These are phyloP conservation scores for Lactifluus piperatus DNA, from an alignment of 768 basidiomycete genomes.

Conservation along the genomic window DNA sequence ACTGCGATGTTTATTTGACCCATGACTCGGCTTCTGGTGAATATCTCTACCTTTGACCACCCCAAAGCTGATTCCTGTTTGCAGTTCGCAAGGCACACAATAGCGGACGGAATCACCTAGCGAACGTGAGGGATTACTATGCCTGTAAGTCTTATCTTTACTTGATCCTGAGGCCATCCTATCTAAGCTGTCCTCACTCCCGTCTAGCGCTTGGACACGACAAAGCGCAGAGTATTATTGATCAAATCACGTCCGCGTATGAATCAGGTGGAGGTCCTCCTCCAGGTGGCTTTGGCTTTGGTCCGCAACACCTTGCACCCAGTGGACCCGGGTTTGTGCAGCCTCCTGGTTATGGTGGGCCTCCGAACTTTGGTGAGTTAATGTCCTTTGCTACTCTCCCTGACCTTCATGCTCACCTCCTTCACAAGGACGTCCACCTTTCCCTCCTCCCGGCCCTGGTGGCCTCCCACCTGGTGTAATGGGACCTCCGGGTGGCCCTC, in stretches of 20 bases:
- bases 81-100: conserved; percentile 97
- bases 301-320: conserved; percentile 66
- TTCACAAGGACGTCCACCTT: conserved; percentile 51
- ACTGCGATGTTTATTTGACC: conserved; percentile 89
- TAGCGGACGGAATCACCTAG: conserved; percentile 91
- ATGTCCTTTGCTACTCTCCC: not conserved
- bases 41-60: conserved; percentile 18
- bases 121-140: conserved; percentile 96
- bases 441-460: conserved; percentile 52
- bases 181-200: conserved; percentile 15
- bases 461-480: conserved; percentile 38
- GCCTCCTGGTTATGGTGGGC: conserved; percentile 43
- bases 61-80: not conserved
- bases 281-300: conserved; percentile 81
- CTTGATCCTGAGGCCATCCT: not conserved
- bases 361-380: conserved; percentile 16
- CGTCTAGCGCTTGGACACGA: conserved; percentile 76
- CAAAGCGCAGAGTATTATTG: conserved; percentile 96
- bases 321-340: conserved; percentile 36
- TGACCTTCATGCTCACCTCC: not conserved
- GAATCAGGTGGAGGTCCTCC: conserved; percentile 81
- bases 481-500: conserved; percentile 53
- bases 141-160: conserved; percentile 45
- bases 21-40: conserved; percentile 89
- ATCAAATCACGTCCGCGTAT: conserved; percentile 93